Evolutionary conservation across 495 filamentous ascomycete genomes (phyloP).

Genomic region (Achaetomiella virescens): DNA sequence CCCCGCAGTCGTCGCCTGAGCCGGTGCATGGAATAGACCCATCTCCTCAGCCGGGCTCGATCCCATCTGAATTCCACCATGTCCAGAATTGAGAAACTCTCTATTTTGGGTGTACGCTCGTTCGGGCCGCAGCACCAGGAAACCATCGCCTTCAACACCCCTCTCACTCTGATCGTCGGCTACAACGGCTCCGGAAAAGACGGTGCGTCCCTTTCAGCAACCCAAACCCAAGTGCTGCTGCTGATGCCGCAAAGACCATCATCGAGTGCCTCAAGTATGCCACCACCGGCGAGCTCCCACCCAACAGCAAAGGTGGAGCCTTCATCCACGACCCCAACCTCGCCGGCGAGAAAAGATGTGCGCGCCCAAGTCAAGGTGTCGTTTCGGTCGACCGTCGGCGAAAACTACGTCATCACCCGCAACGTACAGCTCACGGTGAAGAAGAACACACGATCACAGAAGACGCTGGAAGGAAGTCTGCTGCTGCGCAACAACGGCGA

Average conservation of each 20-base stretch:
- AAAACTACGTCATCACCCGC: constrained; percentile 72
- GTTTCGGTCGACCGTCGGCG: constrained; percentile 69
- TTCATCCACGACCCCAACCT: constrained; percentile 96
- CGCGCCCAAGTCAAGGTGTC: constrained; percentile 84
- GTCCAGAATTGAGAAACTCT: constrained; percentile 83
- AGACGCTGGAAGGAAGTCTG: constrained; percentile 75
- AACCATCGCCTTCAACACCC: constrained; percentile 83
- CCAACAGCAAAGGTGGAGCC: constrained; percentile 88
- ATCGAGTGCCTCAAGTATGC: constrained; percentile 99
- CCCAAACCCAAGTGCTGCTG: constrained; percentile 30
- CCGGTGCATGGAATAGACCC: background rate
- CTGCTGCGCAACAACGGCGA: constrained; percentile 76
- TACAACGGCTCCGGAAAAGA: constrained; percentile 96
- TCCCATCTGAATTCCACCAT: constrained; percentile 28
- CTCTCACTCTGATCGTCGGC: constrained; percentile 91
- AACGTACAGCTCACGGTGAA: constrained; percentile 82
- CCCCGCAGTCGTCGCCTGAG: too few relatives aligned
- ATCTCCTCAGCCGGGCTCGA: background rate
- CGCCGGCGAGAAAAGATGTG: constrained; percentile 82
- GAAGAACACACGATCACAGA: constrained; percentile 62
- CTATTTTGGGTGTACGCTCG: constrained; percentile 82
- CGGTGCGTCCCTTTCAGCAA: constrained; percentile 27
- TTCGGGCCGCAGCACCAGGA: constrained; percentile 73
- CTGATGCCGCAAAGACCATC: constrained; percentile 60
- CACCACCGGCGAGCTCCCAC: constrained; percentile 87